Evolutionary conservation across 371 early-diverging fungal species (phyloP).

Genomic region (Mucor velutinosus): DNA sequence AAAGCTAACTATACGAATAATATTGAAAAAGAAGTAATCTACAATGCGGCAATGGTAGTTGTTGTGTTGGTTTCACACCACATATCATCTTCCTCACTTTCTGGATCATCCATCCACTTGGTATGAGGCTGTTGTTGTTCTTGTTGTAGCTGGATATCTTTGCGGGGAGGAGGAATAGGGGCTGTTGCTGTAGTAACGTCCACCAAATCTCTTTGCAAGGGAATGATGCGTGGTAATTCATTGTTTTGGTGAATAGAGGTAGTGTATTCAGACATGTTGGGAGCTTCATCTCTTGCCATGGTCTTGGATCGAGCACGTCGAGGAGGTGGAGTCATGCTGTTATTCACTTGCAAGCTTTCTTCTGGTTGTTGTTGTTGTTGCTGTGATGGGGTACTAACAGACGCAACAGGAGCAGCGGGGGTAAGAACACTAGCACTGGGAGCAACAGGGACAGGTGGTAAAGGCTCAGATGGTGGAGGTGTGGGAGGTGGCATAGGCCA

Average conservation of each 20-base stretch:
- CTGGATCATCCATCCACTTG: constrained; percentile 45
- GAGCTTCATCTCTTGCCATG: constrained; percentile 14
- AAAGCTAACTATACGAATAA: no score
- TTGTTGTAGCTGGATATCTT: constrained; percentile 1
- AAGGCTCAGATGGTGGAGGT: constrained; percentile 37
- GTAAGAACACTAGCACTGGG: neutral
- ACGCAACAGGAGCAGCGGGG: neutral
- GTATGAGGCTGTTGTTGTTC: constrained; percentile 15
- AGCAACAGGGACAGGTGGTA: constrained; percentile 30
- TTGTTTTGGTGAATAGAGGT: constrained; percentile 20
- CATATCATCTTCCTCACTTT: constrained; percentile 25
- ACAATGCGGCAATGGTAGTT: neutral
- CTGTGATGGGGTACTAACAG: neutral
- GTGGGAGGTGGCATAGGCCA: constrained; percentile 37
- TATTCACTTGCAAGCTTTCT: neutral
- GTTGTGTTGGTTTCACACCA: constrained; percentile 9
- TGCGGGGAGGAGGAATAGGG: constrained; percentile 20
- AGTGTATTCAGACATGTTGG: constrained; percentile 14
- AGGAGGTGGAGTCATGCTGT: constrained; percentile 11
- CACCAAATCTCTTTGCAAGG: neutral
- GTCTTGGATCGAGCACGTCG: constrained; percentile 25
- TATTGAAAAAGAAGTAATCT: neutral
- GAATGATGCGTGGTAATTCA: constrained; percentile 22
- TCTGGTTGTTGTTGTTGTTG: neutral
- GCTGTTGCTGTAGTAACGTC: neutral